Conservation (phyloP, 352 stramenopile species). For the Phytophthora niederhauseri region DNA sequence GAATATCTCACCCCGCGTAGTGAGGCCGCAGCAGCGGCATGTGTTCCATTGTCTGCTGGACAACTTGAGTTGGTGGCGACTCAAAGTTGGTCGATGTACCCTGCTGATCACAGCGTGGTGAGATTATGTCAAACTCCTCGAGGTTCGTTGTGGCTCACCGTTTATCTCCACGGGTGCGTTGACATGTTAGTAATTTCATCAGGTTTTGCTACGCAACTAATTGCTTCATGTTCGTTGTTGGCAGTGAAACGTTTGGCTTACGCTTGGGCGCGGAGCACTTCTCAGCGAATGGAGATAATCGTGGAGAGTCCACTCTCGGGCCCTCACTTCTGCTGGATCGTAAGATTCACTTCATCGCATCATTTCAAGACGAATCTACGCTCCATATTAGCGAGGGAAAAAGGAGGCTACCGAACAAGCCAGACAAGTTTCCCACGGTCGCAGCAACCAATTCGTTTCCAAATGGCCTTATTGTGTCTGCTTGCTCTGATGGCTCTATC, state of each 20-base stretch:
- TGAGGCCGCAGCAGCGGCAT: slow-evolving; percentile 42
- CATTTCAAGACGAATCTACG: slow-evolving; percentile 57
- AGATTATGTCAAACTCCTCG: slow-evolving; percentile 51
- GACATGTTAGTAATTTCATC: not conserved
- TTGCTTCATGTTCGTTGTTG: not conserved
- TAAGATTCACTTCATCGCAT: slow-evolving; percentile 57
- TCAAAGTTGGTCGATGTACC: slow-evolving; percentile 60
- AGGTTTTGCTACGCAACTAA: not conserved
- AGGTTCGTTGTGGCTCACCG: slow-evolving; percentile 58
- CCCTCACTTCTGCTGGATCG: not conserved
- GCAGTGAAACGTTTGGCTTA: slow-evolving; percentile 68
- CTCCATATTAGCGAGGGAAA: slow-evolving; percentile 48
- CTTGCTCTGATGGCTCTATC: slow-evolving; percentile 68
- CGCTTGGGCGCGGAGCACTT: slow-evolving; percentile 24
- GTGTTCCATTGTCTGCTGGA: slow-evolving; percentile 55
- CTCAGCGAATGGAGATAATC: not conserved
- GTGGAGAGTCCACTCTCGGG: not conserved
- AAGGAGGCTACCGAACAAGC: slow-evolving; percentile 41
- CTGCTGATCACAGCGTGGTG: slow-evolving; percentile 73
- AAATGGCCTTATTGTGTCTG: slow-evolving; percentile 56
- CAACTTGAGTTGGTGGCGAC: slow-evolving; percentile 52
- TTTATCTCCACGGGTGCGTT: slow-evolving; percentile 63
- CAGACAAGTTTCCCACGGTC: slow-evolving; percentile 55
- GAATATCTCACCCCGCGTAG: slow-evolving; percentile 77
- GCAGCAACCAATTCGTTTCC: slow-evolving; percentile 50